These are phyloP conservation scores for Lactarius evosmus DNA, from an alignment of 768 basidiomycete species.

Conservation along the genomic window DNA sequence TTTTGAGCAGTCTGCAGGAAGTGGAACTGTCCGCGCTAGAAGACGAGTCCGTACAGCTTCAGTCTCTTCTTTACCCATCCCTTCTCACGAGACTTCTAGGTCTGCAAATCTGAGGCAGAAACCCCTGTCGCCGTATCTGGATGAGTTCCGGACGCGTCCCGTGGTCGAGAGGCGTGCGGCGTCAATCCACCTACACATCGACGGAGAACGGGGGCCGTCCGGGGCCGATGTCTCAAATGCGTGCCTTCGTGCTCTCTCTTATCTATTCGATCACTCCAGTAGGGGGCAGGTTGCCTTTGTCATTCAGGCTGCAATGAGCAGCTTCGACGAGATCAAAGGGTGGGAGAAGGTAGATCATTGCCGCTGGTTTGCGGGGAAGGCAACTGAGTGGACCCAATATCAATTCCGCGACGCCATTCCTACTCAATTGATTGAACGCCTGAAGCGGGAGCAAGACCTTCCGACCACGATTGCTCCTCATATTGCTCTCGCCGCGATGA, in stretches of 20 bases:
- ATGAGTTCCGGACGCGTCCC: slow-evolving; percentile 81
- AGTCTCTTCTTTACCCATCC: slow-evolving; percentile 4
- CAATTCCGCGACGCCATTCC: slow-evolving; percentile 92
- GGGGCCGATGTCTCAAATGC: slow-evolving; percentile 70
- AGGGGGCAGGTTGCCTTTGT: slow-evolving; percentile 69
- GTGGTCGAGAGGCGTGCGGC: slow-evolving; percentile 78
- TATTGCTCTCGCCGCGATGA: slow-evolving; percentile 67
- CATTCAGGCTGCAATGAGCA: slow-evolving; percentile 69
- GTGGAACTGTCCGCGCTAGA: slow-evolving; percentile 58
- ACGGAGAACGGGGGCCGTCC: slow-evolving; percentile 84
- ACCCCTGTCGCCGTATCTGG: slow-evolving; percentile 72
- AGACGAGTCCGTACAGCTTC: slow-evolving; percentile 54
- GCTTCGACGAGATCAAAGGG: slow-evolving; percentile 54
- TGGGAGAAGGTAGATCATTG: slow-evolving; percentile 74
- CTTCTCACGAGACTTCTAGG: slow-evolving; percentile 38
- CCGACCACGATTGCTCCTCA: slow-evolving; percentile 49
- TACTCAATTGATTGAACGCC: slow-evolving; percentile 74
- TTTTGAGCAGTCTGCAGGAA: slow-evolving; percentile 64
- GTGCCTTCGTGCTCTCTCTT: slow-evolving; percentile 65
- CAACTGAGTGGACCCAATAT: slow-evolving; percentile 86
- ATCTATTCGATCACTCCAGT: slow-evolving; percentile 72
- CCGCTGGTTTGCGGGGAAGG: slow-evolving; percentile 75
- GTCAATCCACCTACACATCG: slow-evolving; percentile 84
- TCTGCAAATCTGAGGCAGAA: slow-evolving; percentile 61
- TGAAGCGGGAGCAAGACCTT: slow-evolving; percentile 60